phyloP scores from a whole-genome alignment of 2,329 filamentous ascomycete genomes.

The Colletotrichum sp. region DNA sequence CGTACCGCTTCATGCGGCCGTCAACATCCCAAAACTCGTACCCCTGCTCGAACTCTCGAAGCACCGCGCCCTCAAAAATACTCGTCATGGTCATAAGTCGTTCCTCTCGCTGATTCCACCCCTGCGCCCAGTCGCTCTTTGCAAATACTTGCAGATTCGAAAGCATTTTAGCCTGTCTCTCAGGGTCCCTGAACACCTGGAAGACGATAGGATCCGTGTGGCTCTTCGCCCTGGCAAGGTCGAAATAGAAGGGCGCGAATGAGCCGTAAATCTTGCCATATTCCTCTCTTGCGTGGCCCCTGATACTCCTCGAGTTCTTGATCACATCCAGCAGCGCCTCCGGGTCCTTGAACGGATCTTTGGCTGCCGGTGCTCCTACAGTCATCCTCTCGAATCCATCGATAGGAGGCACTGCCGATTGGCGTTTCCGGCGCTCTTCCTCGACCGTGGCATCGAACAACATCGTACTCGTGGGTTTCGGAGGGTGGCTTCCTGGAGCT shows the following conservation, averaged over 20 bases:
- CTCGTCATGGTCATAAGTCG: slow-evolving; percentile 76
- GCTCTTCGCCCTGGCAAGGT: slow-evolving; percentile 74
- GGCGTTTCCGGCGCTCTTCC: slow-evolving; percentile 60
- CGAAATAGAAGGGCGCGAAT: slow-evolving; percentile 85
- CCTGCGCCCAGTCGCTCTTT: slow-evolving; percentile 79
- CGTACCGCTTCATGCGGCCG: slow-evolving; percentile 87
- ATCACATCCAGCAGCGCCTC: slow-evolving; percentile 73
- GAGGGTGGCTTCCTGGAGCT: slow-evolving; percentile 23
- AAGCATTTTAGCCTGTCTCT: slow-evolving; percentile 89
- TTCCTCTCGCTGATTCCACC: slow-evolving; percentile 73
- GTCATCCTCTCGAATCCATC: slow-evolving; percentile 85
- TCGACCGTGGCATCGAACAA: slow-evolving; percentile 77
- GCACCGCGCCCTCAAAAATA: slow-evolving; percentile 88
- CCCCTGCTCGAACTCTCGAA: slow-evolving; percentile 91
- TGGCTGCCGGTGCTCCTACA: slow-evolving; percentile 49
- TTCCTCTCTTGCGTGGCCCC: slow-evolving; percentile 86
- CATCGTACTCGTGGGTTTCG: slow-evolving; percentile 53
- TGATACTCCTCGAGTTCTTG: slow-evolving; percentile 74
- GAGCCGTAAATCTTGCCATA: slow-evolving; percentile 92
- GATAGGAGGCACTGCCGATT: slow-evolving; percentile 30
- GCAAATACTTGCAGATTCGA: slow-evolving; percentile 80
- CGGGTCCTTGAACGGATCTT: slow-evolving; percentile 60
- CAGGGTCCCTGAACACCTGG: slow-evolving; percentile 83
- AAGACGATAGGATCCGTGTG: slow-evolving; percentile 86
- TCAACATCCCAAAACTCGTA: slow-evolving; percentile 90